Base-by-base conservation (phyloP, 768 basidiomycete species). In the Suillus variegatus region DNA sequence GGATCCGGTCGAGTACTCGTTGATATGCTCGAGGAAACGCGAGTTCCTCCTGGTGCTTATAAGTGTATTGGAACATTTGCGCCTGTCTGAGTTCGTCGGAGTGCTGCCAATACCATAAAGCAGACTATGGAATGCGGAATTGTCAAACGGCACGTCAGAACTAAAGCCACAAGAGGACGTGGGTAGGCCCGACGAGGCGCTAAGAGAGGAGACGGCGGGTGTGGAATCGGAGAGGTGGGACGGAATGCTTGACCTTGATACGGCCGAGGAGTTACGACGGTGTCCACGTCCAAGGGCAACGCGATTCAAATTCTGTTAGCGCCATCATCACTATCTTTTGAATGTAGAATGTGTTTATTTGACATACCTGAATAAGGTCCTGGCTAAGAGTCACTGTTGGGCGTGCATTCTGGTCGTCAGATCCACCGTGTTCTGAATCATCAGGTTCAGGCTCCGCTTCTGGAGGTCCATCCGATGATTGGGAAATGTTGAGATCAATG, bases 281-380 rank as follows among this genome's bases (percentile, higher is more conserved):
- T 69, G 69, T 36, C 65, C 66, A 2, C 65, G 63, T n/a, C 65
- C 66, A 51, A 68, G 68, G 55, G 71, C 72, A 2, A 62, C 47
- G 16, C 63, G 66, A 49, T 68, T 66, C 43, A 38, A 32, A 52
- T 75, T 76, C 76, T 77, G 60, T n/a, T 51, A 60, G 35, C 13
- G 16, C n/a, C 44, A 28, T 18, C 36, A 28, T 49, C 63, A 20
- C 60, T n/a, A 36, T 36, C 54, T 55, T 55, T 35, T 10, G 43
- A 47, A 18, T 51, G 13, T 22, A 13, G 44, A 20, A 20, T 20
- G 47, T 22, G 14, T 64, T 20, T 47, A 61, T 4, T 4, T 14
- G 22, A 63, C 69, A 7, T 65, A 77, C 76, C 76, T 75, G 76
- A 58, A 54, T 64, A 25, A 77, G 71, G 52, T 74, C 74, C 64